phyloP scores from a whole-genome alignment of 257 asterid genomes.

The Cordia subcordata region DNA sequence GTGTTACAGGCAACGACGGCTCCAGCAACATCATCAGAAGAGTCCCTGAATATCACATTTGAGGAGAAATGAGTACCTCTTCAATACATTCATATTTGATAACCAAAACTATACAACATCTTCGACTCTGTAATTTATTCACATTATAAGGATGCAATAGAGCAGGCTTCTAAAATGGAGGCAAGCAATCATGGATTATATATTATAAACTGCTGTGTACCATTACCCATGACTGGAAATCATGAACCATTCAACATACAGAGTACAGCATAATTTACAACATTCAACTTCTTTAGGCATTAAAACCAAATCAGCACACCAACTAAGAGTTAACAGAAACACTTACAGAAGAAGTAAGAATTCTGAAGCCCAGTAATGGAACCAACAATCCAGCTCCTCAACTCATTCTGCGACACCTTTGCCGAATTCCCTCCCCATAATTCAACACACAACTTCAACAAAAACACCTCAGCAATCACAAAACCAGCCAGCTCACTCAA shows the following conservation, averaged over 20 bases:
- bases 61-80: conserved; percentile 5
- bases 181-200: no score
- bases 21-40: conserved; percentile 52
- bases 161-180: no score
- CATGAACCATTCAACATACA: background rate
- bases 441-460: conserved; percentile 53
- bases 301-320: background rate
- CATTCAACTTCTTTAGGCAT: background rate
- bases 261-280: background rate
- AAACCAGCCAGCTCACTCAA: conserved; percentile 47
- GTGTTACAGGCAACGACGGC: conserved; percentile 42
- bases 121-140: background rate
- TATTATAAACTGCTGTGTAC: no score
- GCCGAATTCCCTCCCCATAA: conserved; percentile 35
- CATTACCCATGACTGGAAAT: no score
- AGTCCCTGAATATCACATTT: conserved; percentile 38
- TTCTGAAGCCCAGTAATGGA: conserved; percentile 43
- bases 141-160: no score
- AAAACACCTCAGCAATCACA: conserved; percentile 53
- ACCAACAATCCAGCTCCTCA: conserved; percentile 54
- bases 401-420: conserved; percentile 39
- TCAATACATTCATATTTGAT: background rate
- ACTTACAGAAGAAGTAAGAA: conserved; percentile 57
- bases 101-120: background rate
- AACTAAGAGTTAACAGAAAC: background rate